Percentiles rank a stretch among this genome's conserved stretches.
phyloP scores from a whole-genome alignment of 1,284 basidiomycete species.

The Athelia psychrophila region DNA sequence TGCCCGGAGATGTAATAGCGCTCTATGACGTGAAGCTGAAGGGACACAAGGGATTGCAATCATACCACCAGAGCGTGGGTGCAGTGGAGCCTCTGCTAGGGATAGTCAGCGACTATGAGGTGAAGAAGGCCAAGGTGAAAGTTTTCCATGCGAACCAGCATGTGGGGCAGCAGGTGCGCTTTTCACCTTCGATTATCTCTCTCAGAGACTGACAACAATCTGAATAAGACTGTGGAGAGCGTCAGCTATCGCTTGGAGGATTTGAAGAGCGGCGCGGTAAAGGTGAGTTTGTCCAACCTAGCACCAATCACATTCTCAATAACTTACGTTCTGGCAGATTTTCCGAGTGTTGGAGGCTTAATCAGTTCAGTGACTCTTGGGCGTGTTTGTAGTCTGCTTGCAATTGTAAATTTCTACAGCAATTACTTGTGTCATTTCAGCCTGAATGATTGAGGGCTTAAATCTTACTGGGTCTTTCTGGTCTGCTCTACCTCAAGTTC shows the following conservation, averaged over 20 bases:
- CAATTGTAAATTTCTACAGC: too few species aligned
- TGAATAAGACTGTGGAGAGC: conserved; percentile 65
- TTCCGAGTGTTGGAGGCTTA: conserved; percentile 50
- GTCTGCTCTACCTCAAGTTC: too few species aligned
- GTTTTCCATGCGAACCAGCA: conserved; percentile 81
- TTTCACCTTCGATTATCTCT: conserved; percentile 5
- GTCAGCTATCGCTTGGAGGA: conserved; percentile 87
- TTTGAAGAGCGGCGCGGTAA: conserved; percentile 79
- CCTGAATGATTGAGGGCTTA: too few species aligned
- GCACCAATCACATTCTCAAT: not conserved
- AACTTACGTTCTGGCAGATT: conserved; percentile 29
- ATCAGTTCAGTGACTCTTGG: too few species aligned
- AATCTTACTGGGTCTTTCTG: too few species aligned
- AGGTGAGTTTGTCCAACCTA: conserved; percentile 58
- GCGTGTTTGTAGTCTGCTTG: too few species aligned
- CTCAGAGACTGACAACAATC: conserved; percentile 16
- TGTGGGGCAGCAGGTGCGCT: conserved; percentile 67
- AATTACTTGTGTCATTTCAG: too few species aligned
- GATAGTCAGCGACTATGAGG: conserved; percentile 79
- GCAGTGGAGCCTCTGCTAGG: conserved; percentile 67
- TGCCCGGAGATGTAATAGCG: conserved; percentile 83
- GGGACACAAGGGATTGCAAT: conserved; percentile 80
- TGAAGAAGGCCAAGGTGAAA: conserved; percentile 82
- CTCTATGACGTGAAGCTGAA: conserved; percentile 81
- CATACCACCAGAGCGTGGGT: conserved; percentile 66